Percentiles rank a stretch among this genome's conserved stretches.
Evolutionary conservation across 1,284 basidiomycete species (phyloP).

Genomic region (Salmacisia buchloeana): DNA sequence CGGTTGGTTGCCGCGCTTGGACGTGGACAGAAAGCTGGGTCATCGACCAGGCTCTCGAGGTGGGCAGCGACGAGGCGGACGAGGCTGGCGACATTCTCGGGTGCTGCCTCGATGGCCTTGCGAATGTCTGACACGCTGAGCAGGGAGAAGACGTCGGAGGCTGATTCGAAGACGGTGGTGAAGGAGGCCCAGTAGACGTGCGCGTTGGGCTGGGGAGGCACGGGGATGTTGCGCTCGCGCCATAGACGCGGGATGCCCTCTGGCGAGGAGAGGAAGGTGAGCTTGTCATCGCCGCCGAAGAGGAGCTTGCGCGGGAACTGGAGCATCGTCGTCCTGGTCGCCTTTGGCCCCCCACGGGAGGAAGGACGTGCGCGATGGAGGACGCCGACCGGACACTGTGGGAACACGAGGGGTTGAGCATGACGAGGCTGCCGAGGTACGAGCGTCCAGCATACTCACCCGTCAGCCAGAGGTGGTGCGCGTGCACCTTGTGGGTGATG

Average conservation of each 20-base stretch:
- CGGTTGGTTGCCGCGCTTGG: constrained; percentile 1
- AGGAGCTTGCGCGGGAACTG: constrained; percentile 24
- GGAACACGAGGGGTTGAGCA: too few species aligned
- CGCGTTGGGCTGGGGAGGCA: constrained; percentile 18
- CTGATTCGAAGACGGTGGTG: constrained; percentile 29
- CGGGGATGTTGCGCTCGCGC: constrained; percentile 33
- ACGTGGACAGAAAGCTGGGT: constrained; percentile 27
- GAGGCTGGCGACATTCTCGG: constrained; percentile 42
- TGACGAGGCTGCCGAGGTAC: too few species aligned
- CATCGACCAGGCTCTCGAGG: constrained; percentile 38
- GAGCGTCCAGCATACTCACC: too few species aligned
- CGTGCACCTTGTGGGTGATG: too few species aligned
- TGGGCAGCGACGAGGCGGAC: constrained; percentile 41
- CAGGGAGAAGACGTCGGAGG: constrained; percentile 33
- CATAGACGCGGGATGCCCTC: constrained; percentile 39
- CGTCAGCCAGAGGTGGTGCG: too few species aligned
- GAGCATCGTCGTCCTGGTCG: constrained; percentile 16
- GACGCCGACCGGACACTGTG: too few species aligned
- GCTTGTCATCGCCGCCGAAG: constrained; percentile 24
- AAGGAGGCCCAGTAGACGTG: constrained; percentile 36
- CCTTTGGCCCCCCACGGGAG: neutral
- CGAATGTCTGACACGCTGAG: constrained; percentile 35
- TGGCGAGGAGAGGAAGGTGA: constrained; percentile 23
- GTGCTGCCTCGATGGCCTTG: constrained; percentile 23
- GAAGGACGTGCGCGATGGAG: too few species aligned